Base-by-base conservation (phyloP, 352 stramenopile genomes). In the Globisporangium acanthophoron region DNA sequence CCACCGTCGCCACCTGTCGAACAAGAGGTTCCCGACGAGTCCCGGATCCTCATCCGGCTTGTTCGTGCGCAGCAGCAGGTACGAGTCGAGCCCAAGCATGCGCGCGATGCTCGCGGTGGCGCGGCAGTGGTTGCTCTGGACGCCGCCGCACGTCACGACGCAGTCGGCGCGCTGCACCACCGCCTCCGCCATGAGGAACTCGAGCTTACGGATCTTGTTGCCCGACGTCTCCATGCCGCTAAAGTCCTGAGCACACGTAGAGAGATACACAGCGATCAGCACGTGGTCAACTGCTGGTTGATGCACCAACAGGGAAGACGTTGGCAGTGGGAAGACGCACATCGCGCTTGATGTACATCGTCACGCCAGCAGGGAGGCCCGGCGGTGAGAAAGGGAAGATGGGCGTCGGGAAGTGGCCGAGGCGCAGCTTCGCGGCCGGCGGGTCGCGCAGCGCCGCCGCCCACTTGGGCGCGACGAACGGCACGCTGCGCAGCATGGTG, bases 181-280 rank as follows among this genome's bases (percentile, higher is more conserved):
- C 31, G 91, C 94, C 50, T 98, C 88, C 15, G 90, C 85, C 58
- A 98, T 66, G 9, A 97, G 70, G 69, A 98, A 98, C 78, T 98
- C 94, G 37, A 98, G 76, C 67, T 98, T 98, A 56, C 94, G 90
- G 69, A 97, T 88, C 71, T 98, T 98, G 71, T 98, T 98, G 27
- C 94, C 94, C 18, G 92, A 96, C 31, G 92, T 90, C 69, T 98
- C 92, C 29, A 94, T 69, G 1, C 92, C 94, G 57, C 85, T 94
- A 56, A 92, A 94, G 56, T 94, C 85, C 77, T 87, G 24, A 27
- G 24, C 24, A 27, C 24, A 27, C 24, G 24, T 27, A 27, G 24
- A 27, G 24, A 27, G 24, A 3, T 27, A 27, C 24, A 27, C 24
- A 27, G 24, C 24, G 24, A 27, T 27, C 24, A 27, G 3, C 24